phyloP scores from a whole-genome alignment of 208 protist species.

The Crithidia fasciculata region DNA sequence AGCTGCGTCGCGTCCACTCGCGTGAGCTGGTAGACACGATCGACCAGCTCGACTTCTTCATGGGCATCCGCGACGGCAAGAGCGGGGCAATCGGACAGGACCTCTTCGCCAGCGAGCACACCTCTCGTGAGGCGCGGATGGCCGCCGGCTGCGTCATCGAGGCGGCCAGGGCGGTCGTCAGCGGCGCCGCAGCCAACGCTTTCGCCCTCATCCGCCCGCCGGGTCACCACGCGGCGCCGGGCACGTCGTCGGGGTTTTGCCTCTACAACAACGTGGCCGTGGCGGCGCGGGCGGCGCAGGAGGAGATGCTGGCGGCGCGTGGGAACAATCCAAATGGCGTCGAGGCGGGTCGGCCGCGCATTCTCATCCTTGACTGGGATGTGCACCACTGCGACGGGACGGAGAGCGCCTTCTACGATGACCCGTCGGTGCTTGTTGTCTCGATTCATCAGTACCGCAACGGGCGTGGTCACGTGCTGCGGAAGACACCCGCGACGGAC shows the following conservation, averaged over 20 bases:
- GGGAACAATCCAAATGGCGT: no score
- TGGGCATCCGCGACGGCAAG: constrained; percentile 30
- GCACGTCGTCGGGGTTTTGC: constrained; percentile 86
- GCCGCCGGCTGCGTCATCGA: constrained; percentile 79
- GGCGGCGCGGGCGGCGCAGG: constrained; percentile 81
- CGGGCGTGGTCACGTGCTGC: constrained; percentile 66
- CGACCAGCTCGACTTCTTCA: constrained; percentile 77
- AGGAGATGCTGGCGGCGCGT: constrained; percentile 25
- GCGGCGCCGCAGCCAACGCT: constrained; percentile 71
- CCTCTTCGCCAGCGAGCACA: constrained; percentile 76
- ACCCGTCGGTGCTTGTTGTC: constrained; percentile 92
- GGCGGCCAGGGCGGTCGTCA: constrained; percentile 62
- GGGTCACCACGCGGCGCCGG: constrained; percentile 78
- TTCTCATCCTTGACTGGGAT: constrained; percentile 96
- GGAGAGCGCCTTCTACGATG: constrained; percentile 93
- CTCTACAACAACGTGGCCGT: constrained; percentile 94
- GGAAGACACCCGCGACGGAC: constrained; percentile 35
- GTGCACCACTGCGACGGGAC: constrained; percentile 96
- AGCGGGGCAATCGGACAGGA: constrained; percentile 62
- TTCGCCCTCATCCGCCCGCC: constrained; percentile 90
- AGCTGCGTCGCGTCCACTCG: constrained; percentile 81
- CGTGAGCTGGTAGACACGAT: constrained; percentile 71
- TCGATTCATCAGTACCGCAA: constrained; percentile 93
- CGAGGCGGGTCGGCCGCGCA: constrained; percentile 31
- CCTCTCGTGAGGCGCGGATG: constrained; percentile 61